A percentile compares a stretch with the other conserved stretches of the same genome.
phyloP scores from a whole-genome alignment of 2,329 filamentous ascomycete genomes.

The Nemania sp. region DNA sequence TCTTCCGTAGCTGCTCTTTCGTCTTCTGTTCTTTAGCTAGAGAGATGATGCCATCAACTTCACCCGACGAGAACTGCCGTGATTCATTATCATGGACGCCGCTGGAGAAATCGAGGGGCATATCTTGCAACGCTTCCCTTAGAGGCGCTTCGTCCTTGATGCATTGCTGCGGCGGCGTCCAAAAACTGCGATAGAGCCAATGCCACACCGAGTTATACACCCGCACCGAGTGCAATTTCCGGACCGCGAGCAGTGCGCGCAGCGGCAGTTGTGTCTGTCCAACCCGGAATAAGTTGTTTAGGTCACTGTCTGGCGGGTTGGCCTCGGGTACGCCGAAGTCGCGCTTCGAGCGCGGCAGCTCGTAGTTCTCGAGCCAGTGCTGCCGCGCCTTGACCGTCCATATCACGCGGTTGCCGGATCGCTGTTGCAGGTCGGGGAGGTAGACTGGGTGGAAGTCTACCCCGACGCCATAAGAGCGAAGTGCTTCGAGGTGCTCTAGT shows the following conservation, averaged over 20 bases:
- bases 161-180: slow-evolving; percentile 24
- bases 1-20: slow-evolving; percentile 17
- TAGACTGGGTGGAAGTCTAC: slow-evolving; percentile 33
- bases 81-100: neutral
- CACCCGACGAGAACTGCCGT: slow-evolving; percentile 9
- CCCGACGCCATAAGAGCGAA: slow-evolving; percentile 18
- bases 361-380: slow-evolving; percentile 32
- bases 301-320: slow-evolving; percentile 17
- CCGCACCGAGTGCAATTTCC: neutral
- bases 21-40: slow-evolving; percentile 7
- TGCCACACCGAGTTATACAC: slow-evolving; percentile 27
- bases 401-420: slow-evolving; percentile 30
- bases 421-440: slow-evolving; percentile 20
- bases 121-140: slow-evolving; percentile 14
- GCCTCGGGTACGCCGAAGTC: slow-evolving; percentile 28
- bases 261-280: slow-evolving; percentile 26
- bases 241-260: slow-evolving; percentile 25
- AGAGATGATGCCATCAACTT: slow-evolving; percentile 20
- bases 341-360: slow-evolving; percentile 32
- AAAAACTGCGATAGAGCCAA: slow-evolving; percentile 30
- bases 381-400: slow-evolving; percentile 31
- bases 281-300: slow-evolving; percentile 24
- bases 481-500: neutral
- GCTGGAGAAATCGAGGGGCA: slow-evolving; percentile 7
- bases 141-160: slow-evolving; percentile 27